phyloP scores from a whole-genome alignment of 1,139 yeast species.

The Kurtzmaniella natalensis region DNA sequence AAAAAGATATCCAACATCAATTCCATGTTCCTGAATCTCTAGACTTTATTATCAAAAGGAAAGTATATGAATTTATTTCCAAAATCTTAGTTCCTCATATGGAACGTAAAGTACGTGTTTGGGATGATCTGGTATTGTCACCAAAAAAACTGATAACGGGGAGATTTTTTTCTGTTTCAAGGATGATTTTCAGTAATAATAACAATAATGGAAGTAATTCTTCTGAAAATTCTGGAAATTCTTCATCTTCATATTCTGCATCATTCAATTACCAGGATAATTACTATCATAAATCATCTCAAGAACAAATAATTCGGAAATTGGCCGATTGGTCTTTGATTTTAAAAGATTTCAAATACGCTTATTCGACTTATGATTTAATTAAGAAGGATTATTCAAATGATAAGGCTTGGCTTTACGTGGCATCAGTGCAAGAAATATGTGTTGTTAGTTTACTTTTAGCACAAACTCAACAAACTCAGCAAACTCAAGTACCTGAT shows the following conservation, averaged over 20 bases:
- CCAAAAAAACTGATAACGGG: constrained; percentile 73
- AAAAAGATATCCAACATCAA: constrained; percentile 7
- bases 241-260: constrained; percentile 12
- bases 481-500: constrained; percentile 22
- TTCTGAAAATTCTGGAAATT: constrained; percentile 8
- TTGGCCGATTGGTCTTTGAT: constrained; percentile 92
- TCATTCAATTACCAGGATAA: constrained; percentile 43
- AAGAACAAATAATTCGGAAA: constrained; percentile 74
- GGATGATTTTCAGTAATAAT: constrained; percentile 46
- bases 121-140: constrained; percentile 73
- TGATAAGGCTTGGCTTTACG: constrained; percentile 79
- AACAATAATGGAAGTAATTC: constrained; percentile 9
- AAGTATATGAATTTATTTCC: constrained; percentile 51
- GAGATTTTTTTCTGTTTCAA: constrained; percentile 65
- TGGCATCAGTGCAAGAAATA: constrained; percentile 87
- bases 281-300: constrained; percentile 55
- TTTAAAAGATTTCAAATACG: constrained; percentile 81
- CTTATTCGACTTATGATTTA: constrained; percentile 80
- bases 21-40: constrained; percentile 32
- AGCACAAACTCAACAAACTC: constrained; percentile 48
- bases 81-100: constrained; percentile 68
- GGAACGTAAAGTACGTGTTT: constrained; percentile 66
- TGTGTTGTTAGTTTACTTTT: constrained; percentile 70
- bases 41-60: constrained; percentile 36
- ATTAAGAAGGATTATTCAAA: constrained; percentile 72